A percentile compares a stretch with the other conserved stretches of the same genome.
phyloP scores from a whole-genome alignment of 2,329 filamentous ascomycete species.

The Ramularia endophylla region DNA sequence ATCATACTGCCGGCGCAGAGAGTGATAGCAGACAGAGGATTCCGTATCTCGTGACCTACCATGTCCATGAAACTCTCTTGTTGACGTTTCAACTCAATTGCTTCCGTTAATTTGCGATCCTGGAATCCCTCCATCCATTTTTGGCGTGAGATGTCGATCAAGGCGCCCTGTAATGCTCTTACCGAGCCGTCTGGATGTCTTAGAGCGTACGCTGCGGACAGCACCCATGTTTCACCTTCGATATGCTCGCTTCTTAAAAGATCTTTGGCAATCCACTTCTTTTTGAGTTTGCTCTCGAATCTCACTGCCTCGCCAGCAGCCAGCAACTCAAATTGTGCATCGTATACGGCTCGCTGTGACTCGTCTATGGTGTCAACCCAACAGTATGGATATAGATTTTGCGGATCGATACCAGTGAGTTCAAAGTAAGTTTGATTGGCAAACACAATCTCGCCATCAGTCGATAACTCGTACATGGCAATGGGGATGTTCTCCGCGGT shows the following conservation, averaged over 20 bases:
- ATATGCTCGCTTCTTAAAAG: constrained; percentile 11
- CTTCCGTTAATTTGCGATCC: constrained; percentile 32
- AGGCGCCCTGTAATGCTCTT: constrained; percentile 33
- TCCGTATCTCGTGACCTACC: constrained; percentile 22
- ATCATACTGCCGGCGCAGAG: constrained; percentile 37
- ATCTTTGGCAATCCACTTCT: constrained; percentile 12
- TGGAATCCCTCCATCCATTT: constrained; percentile 36
- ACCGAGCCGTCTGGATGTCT: constrained; percentile 13
- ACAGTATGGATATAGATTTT: constrained; percentile 10
- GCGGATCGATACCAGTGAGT: constrained; percentile 17
- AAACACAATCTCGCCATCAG: constrained; percentile 31
- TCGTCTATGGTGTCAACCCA: constrained; percentile 5
- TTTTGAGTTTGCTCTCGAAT: constrained; percentile 28
- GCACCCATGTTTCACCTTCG: constrained; percentile 16
- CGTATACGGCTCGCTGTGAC: constrained; percentile 9
- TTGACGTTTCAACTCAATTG: constrained; percentile 31
- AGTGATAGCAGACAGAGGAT: constrained; percentile 39
- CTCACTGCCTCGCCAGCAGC: constrained; percentile 15
- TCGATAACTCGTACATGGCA: constrained; percentile 34
- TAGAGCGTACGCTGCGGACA: constrained; percentile 14
- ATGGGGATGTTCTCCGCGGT: constrained; percentile 35
- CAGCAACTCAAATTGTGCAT: constrained; percentile 15
- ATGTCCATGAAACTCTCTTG: constrained; percentile 29
- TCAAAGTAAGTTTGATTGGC: constrained; percentile 35
- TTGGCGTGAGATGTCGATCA: constrained; percentile 35